Percentiles rank a stretch among this genome's conserved stretches.
Evolutionary conservation across 495 filamentous ascomycete species (phyloP).

Genomic region (Penicillium crystallinum): DNA sequence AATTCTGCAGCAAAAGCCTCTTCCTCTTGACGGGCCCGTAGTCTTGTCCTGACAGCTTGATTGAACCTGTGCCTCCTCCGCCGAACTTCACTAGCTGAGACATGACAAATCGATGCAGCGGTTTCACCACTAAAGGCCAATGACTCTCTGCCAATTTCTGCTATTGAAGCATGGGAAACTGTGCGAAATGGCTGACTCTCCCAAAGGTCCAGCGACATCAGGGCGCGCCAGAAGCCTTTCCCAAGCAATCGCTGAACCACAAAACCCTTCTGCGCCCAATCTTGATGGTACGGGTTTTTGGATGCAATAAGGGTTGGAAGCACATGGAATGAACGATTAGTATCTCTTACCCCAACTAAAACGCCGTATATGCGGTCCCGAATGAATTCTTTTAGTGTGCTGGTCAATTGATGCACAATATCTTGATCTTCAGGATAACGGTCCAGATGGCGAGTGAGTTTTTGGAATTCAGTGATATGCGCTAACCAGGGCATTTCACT

Average conservation of each 20-base stretch:
- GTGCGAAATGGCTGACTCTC: not conserved
- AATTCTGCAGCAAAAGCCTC: not conserved
- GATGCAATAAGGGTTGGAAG: not conserved
- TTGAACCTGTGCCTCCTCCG: constrained; percentile 1
- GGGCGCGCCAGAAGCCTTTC: constrained; percentile 29
- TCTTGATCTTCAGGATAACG: constrained; percentile 6
- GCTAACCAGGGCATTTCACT: constrained; percentile 41
- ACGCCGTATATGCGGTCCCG: constrained; percentile 21
- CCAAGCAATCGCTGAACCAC: constrained; percentile 33
- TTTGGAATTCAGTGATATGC: constrained; percentile 22
- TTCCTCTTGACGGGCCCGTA: not conserved
- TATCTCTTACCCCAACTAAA: constrained; percentile 3
- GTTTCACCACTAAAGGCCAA: constrained; percentile 12
- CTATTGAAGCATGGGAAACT: constrained; percentile 3
- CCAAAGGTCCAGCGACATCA: not conserved
- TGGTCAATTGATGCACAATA: constrained; percentile 12
- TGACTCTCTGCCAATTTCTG: constrained; percentile 9
- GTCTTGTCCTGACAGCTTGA: not conserved
- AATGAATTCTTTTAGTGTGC: constrained; percentile 25
- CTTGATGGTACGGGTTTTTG: constrained; percentile 1
- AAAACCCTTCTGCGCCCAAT: not conserved
- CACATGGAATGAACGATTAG: constrained; percentile 7
- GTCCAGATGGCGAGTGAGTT: constrained; percentile 9
- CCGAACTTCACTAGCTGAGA: not conserved
- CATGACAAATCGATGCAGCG: constrained; percentile 2